Conservation (phyloP, 768 basidiomycete genomes). For the Ephemerocybe angulata region DNA sequence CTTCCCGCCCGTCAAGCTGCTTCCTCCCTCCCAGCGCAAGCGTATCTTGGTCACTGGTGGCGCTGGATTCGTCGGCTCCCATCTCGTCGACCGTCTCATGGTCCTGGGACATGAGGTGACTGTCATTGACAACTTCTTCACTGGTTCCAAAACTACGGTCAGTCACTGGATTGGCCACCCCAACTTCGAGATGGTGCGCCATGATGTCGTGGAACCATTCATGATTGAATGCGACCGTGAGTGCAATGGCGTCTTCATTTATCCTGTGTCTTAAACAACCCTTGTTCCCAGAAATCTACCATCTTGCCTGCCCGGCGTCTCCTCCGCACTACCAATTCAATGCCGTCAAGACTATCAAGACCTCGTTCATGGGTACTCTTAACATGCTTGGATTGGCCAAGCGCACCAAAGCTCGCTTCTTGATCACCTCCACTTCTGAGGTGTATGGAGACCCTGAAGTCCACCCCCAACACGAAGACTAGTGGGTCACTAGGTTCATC, state of each 20-base stretch:
- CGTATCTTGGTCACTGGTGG: constrained; percentile 94
- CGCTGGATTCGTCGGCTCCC: constrained; percentile 98
- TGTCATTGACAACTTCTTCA: constrained; percentile 98
- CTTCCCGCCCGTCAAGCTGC: constrained; percentile 89
- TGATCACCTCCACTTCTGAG: constrained; percentile 97
- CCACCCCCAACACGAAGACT: constrained; percentile 94
- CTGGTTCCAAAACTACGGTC: constrained; percentile 95
- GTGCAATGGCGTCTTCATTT: constrained; percentile 26
- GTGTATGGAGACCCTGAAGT: constrained; percentile 98
- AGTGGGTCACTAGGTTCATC: constrained; percentile 57
- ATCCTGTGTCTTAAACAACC: constrained; percentile 9
- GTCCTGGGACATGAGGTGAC: constrained; percentile 96
- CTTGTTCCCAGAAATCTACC: constrained; percentile 78
- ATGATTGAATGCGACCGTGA: constrained; percentile 98
- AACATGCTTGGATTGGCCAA: constrained; percentile 99
- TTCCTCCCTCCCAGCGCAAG: constrained; percentile 74
- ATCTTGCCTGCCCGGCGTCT: constrained; percentile 96
- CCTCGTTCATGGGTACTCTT: constrained; percentile 95
- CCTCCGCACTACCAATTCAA: constrained; percentile 98
- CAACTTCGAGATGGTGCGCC: constrained; percentile 97
- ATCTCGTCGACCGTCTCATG: constrained; percentile 97
- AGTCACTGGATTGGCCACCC: constrained; percentile 97
- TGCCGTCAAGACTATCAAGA: constrained; percentile 97
- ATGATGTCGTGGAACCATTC: constrained; percentile 96
- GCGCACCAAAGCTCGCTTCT: constrained; percentile 94